Base-by-base conservation (phyloP, 2,329 filamentous ascomycete species). In the Venturiaceae sp. region DNA sequence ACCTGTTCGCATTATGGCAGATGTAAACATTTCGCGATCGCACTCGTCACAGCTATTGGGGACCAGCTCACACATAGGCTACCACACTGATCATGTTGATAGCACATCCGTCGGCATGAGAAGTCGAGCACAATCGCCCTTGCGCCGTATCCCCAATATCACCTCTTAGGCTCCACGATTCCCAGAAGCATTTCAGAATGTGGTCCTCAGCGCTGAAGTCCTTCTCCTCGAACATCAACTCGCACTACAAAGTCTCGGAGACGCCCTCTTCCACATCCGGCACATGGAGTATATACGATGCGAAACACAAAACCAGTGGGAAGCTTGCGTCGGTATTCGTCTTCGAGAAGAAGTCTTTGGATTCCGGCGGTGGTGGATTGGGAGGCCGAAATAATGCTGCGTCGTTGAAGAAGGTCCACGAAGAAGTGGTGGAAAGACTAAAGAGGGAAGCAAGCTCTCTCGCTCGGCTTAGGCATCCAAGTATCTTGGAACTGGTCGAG, bases 251-350 rank as follows among this genome's bases (percentile, higher is more conserved):
- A 65, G 80, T 97, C 64, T 86, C 90, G 23, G 80, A 85, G 28
- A 84, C 83, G 60, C 83, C 88, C 11, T 86, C 84, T n/a, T 88
- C 90, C 55, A 84, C 84, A 56, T 89, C 92, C 16, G 94, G 94
- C 19, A 90, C 92, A 60, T 99, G 94, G 94, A 95, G 91, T 77
- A 94, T 99, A 67, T 92, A 92, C 80, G 92, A 96, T 75, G 92
- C 89, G 60, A 97, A 95, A 78, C 95, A 95, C 76, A 97, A 96
- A 75, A 90, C 88, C 32, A 96, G 91, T 0, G 90, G 89, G 64
- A 95, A 94, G 71, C 73, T 86, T 7, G 94, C 87, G 58, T 96
- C 92, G 16, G 85, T 97, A 64, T 99, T 97, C 67, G 85, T 97
- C 64, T 96, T 97, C 71, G 94, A 99, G 64, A 86, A 85, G 70